Base-by-base conservation (phyloP, 306 rosid species). In the Abrus pulchellus region DNA sequence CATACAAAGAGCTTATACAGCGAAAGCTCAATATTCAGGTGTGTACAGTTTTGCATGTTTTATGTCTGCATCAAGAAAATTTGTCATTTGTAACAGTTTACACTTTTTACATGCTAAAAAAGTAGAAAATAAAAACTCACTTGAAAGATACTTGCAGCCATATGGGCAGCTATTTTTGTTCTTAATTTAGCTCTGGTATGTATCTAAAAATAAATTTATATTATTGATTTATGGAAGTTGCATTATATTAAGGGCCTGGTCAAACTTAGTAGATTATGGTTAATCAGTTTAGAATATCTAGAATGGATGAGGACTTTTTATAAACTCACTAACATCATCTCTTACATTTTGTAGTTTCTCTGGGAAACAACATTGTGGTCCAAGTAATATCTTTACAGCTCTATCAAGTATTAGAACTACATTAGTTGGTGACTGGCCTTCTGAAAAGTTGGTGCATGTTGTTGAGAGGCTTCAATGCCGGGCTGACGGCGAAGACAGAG, bases 391-490 rank as follows among this genome's bases (percentile, higher is more conserved):
- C 55, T 89, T 91, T 41, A 70, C 82, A 2, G 65, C 86, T 14
- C 83, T 93, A 54, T 91, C 98, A 14, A 88, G 86, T 44, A 88
- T 91, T 40, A 86, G 96, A 43, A 88, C 87, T 11, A 95, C 97
- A 11, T 81, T 95, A 81, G 88, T 92, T 0, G 98, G 99, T 27
- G 94, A 93, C 9, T 93, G 99, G 99, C 98, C 98, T 65, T 89
- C 97, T 27, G 98, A 93, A 66, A 95, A 90, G 80, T 88, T 95
- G 38, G 97, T 95, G 80, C 98, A 95, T 36, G 94, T 95, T 1
- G 98, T 93, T 43, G 99, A 95, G 79, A 94, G 75, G 89, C 91
- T 94, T 69, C 97, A 91, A 30, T 94, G 98, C 6, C 97, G 94
- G 3, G 89, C 93, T 44, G 88, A 92, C 5, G 91, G 93, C 33